phyloP scores from a whole-genome alignment of 148 eudicot genomes.

The Fagopyrum esculentum region DNA sequence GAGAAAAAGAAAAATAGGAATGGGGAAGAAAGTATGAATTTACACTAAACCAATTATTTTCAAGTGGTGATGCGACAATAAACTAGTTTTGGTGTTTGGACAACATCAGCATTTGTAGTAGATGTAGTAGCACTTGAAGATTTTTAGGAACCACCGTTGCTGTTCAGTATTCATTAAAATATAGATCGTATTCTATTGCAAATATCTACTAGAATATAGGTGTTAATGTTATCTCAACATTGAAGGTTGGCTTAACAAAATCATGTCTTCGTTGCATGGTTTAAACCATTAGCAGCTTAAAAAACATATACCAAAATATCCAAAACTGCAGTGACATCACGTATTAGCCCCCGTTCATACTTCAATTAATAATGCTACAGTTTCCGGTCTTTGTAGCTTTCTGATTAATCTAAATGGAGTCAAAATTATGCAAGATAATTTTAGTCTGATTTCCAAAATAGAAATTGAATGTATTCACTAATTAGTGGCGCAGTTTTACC shows the following conservation, averaged over 20 bases:
- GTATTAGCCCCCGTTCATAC: neutral
- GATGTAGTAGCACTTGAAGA: neutral
- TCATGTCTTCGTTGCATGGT: neutral
- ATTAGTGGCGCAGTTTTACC: too few relatives aligned
- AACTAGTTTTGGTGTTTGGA: neutral
- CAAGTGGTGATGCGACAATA: neutral
- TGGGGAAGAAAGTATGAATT: neutral
- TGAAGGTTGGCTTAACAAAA: neutral
- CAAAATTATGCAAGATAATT: too few relatives aligned
- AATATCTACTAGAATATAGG: neutral
- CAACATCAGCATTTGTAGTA: neutral
- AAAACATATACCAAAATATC: too few relatives aligned
- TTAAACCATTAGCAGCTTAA: neutral
- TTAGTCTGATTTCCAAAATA: too few relatives aligned
- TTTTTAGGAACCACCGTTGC: neutral
- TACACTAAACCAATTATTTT: neutral
- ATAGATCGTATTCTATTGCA: neutral
- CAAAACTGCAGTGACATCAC: too few relatives aligned
- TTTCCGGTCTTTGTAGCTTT: neutral
- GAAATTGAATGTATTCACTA: too few relatives aligned
- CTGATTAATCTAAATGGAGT: too few relatives aligned
- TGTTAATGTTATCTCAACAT: neutral
- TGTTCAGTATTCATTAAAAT: neutral
- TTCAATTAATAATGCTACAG: neutral
- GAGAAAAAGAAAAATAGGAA: neutral